Conservation (phyloP, 768 basidiomycete genomes). For the Termitomyces eurrhizus region DNA sequence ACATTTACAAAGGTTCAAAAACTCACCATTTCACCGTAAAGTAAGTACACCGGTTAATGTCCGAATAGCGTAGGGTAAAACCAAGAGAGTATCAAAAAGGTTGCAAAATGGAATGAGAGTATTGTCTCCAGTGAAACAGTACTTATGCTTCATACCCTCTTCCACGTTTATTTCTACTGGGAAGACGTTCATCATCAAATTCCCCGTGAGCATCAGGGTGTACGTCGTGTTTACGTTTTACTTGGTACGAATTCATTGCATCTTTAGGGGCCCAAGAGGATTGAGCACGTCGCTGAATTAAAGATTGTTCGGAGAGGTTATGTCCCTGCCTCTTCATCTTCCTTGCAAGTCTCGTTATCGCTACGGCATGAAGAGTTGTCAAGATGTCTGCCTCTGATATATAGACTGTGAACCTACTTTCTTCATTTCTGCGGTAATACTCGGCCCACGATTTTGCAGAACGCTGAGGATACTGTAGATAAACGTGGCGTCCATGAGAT, state of each 20-base stretch:
- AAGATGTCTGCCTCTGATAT: not conserved
- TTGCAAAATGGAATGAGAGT: not conserved
- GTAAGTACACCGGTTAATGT: conserved; percentile 3
- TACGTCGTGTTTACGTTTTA: conserved; percentile 33
- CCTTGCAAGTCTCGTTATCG: conserved; percentile 28
- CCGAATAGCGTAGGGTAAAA: conserved; percentile 3
- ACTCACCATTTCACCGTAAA: conserved; percentile 6
- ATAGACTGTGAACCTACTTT: conserved; percentile 30
- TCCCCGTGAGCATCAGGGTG: conserved; percentile 25
- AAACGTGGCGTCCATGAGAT: not conserved
- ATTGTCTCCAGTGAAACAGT: not conserved
- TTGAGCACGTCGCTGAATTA: conserved; percentile 25
- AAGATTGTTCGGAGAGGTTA: conserved; percentile 13
- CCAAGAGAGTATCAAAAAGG: conserved; percentile 8
- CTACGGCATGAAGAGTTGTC: not conserved
- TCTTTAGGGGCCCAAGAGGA: conserved; percentile 26
- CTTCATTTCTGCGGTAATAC: conserved; percentile 50
- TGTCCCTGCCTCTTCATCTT: conserved; percentile 31
- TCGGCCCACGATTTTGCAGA: conserved; percentile 58
- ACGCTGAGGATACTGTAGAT: conserved; percentile 48
- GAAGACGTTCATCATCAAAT: conserved; percentile 10
- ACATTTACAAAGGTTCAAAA: conserved; percentile 10
- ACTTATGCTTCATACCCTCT: conserved; percentile 16
- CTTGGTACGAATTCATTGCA: conserved; percentile 15
- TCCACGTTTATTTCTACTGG: conserved; percentile 21